Evolutionary conservation across 2,329 filamentous ascomycete species (phyloP), one percentile per base, ranked within the genome.

Genomic region (Nannizzia gypsea): DNA sequence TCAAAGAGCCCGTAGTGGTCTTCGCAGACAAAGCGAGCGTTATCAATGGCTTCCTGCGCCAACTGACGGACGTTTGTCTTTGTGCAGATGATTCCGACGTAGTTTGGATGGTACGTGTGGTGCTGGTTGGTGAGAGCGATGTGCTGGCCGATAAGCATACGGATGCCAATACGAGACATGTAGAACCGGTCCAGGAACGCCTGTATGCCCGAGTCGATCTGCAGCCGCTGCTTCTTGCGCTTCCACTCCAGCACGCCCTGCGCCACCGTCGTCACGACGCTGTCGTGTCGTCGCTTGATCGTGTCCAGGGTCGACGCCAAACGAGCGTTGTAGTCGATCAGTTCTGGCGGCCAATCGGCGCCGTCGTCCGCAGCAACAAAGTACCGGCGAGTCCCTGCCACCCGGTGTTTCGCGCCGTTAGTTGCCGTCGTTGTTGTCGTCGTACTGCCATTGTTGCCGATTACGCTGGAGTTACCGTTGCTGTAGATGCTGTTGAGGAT

Each of bases 171-270:
- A 64, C 93, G 89, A 50, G 91, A 96, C 93, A 99, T 99, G 80
- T 99, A 99, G 76, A 99, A 99, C 62, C 93, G 89, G 76, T 99
- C 93, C 65, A 99, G 84, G 79, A 99, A 99, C 59, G 90, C 87
- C 74, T 99, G 93, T 62, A 99, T 96, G 67, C 91, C 95, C 72
- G 91, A 87, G 76, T 97, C 93, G 69, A 99, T 99, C 72, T 97
- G 93, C 87, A 97, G 93, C 59, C 93, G 85, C 80, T 99, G 93
- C 63, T 90, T 84, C 72, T 88, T 92, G 60, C 92, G 89, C 78
- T 99, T 99, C 81, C 95, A 99, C 76, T 99, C 93, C 61, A 97
- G 82, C 66, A 99, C 96, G 62, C 93, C 93, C 75, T 99, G 92
- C 4, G 93, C 93, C 75, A 99, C 93, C 6, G 93, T 99, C 17